phyloP scores from a whole-genome alignment of 2,329 filamentous ascomycete species.

The Trichoderma simmonsii region DNA sequence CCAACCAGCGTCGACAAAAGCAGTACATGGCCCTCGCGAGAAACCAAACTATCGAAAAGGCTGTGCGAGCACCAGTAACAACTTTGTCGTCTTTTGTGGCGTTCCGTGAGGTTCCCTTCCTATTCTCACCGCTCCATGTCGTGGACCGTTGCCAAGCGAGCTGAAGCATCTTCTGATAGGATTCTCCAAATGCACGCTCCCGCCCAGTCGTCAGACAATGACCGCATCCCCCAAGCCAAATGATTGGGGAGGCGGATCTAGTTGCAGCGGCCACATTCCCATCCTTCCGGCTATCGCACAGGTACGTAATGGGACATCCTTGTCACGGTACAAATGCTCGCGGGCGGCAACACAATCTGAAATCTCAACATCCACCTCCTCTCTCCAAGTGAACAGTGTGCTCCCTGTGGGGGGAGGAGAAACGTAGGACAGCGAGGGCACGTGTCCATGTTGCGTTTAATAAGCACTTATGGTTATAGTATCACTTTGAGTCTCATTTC shows the following conservation, averaged over 20 bases:
- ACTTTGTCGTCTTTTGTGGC: not conserved
- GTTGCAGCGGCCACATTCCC: not conserved
- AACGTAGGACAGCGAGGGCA: slow-evolving; percentile 7
- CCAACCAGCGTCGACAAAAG: slow-evolving; percentile 3
- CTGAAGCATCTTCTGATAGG: slow-evolving; percentile 16
- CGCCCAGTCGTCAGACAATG: slow-evolving; percentile 10
- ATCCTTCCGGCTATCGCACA: slow-evolving; percentile 14
- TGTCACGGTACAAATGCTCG: not conserved
- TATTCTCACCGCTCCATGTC: slow-evolving; percentile 16
- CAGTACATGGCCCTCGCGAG: not conserved
- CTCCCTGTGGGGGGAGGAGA: not conserved
- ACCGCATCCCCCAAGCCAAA: not conserved
- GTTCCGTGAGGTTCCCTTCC: not conserved
- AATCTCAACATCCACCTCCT: not conserved
- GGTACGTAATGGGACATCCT: not conserved
- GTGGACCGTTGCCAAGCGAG: slow-evolving; percentile 18
- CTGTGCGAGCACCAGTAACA: not conserved
- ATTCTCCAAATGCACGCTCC: not conserved
- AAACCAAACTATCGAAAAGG: slow-evolving; percentile 14
- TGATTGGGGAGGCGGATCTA: slow-evolving; percentile 3
- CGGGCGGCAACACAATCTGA: slow-evolving; percentile 3
- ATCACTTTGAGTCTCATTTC: not conserved
- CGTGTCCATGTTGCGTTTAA: not conserved
- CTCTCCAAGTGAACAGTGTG: not conserved
- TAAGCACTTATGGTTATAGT: not conserved